Evolutionary conservation across 305 asterid genomes (phyloP).

Genomic region (Solanum hybrid): DNA sequence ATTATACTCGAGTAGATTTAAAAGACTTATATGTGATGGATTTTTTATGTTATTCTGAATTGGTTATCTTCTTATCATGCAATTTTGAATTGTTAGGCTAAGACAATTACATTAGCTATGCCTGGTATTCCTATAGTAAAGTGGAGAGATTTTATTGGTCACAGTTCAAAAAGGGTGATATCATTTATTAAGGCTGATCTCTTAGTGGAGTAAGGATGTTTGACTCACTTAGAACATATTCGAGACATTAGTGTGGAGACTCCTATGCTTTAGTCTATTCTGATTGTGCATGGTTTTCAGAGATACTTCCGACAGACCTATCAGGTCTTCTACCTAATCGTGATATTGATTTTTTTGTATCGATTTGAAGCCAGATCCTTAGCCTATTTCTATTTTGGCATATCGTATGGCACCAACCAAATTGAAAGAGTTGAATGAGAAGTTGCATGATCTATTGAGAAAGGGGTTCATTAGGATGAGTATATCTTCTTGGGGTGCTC

Average conservation of each 20-base stretch:
- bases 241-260: background rate
- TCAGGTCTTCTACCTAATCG: background rate
- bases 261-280: background rate
- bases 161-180: background rate
- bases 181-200: background rate
- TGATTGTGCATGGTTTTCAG: background rate
- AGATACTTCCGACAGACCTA: background rate
- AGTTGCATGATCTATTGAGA: background rate
- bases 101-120: background rate
- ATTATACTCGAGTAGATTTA: background rate
- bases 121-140: background rate
- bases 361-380: no score
- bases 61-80: background rate
- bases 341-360: no score
- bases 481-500: background rate
- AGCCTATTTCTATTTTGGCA: no score
- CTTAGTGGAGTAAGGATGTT: background rate
- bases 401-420: background rate
- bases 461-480: background rate
- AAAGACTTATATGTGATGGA: background rate
- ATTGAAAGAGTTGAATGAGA: background rate
- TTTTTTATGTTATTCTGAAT: background rate
- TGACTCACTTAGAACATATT: background rate
- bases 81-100: background rate
- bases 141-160: background rate